These are phyloP conservation scores for Aureobasidium musti DNA, from an alignment of 2,329 filamentous ascomycete species.

Conservation along the genomic window DNA sequence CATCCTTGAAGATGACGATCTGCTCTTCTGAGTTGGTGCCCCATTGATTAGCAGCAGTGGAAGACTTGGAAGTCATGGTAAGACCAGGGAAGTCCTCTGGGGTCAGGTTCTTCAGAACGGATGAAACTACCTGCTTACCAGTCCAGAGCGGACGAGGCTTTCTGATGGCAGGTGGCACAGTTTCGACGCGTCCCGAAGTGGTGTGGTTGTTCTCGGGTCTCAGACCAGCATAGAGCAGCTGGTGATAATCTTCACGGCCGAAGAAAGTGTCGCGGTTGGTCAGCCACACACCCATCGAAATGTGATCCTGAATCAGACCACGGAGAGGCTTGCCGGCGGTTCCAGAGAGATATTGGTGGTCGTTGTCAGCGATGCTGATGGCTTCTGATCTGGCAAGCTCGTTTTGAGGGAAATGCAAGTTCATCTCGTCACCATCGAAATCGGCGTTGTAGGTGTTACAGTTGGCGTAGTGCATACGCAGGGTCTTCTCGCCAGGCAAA, in stretches of 20 bases:
- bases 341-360: conserved; percentile 93
- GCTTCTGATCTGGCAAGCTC: conserved; percentile 93
- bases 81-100: conserved; percentile 74
- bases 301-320: conserved; percentile 97
- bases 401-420: conserved; percentile 99
- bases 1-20: conserved; percentile 77
- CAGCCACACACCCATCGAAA: conserved; percentile 88
- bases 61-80: conserved; percentile 75
- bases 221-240: conserved; percentile 87
- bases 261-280: conserved; percentile 93
- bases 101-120: conserved; percentile 87
- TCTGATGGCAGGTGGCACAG: conserved; percentile 76
- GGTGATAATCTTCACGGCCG: conserved; percentile 81
- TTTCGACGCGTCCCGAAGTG: conserved; percentile 75
- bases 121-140: conserved; percentile 93
- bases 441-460: conserved; percentile 99
- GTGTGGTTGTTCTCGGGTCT: conserved; percentile 90
- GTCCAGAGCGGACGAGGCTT: conserved; percentile 87
- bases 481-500: conserved; percentile 89
- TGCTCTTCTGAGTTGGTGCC: conserved; percentile 72
- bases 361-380: conserved; percentile 88
- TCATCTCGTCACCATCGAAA: conserved; percentile 99
- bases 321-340: conserved; percentile 91
- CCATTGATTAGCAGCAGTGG: conserved; percentile 79
- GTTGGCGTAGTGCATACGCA: conserved; percentile 99